phyloP scores from a whole-genome alignment of 208 protist species.

The Leishmania lainsoni region DNA sequence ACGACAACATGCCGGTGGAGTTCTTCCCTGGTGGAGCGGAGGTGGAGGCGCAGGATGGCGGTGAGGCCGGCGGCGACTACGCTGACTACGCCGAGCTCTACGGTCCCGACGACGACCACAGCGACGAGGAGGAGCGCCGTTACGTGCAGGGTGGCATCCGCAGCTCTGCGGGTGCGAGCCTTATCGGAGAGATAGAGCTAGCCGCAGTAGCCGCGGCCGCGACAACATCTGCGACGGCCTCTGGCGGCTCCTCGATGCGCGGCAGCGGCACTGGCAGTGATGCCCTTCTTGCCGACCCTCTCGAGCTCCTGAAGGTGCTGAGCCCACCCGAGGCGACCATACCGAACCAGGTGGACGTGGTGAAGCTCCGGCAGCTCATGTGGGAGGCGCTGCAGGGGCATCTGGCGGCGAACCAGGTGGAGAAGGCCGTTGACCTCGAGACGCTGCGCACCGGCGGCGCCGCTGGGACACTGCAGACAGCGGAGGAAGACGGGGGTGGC shows the following conservation, averaged over 20 bases:
- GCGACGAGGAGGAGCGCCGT: slow-evolving; percentile 34
- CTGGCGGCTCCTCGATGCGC: slow-evolving; percentile 19
- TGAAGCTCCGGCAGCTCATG: slow-evolving; percentile 77
- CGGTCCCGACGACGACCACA: slow-evolving; percentile 37
- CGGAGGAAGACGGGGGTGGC: not conserved
- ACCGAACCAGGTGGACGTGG: slow-evolving; percentile 86
- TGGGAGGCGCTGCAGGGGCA: slow-evolving; percentile 64
- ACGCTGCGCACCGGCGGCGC: slow-evolving; percentile 10
- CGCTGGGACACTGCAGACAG: slow-evolving; percentile 5
- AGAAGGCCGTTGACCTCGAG: slow-evolving; percentile 12
- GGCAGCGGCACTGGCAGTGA: slow-evolving; percentile 22
- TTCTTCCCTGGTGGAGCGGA: slow-evolving; percentile 77
- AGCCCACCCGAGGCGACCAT: slow-evolving; percentile 66
- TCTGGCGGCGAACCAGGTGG: slow-evolving; percentile 32
- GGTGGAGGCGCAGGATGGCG: slow-evolving; percentile 50
- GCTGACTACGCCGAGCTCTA: slow-evolving; percentile 39
- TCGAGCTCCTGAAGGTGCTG: slow-evolving; percentile 53
- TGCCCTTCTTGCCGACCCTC: slow-evolving; percentile 25
- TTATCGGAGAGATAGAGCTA: slow-evolving; percentile 53
- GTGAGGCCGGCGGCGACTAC: slow-evolving; percentile 56
- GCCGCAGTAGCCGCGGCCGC: slow-evolving; percentile 29
- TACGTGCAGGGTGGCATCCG: slow-evolving; percentile 35
- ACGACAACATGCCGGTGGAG: slow-evolving; percentile 75
- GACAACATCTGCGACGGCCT: slow-evolving; percentile 1
- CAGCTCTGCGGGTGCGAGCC: slow-evolving; percentile 29